Conservation (phyloP, 305 asterid genomes). For the Fraxinus sp. region DNA sequence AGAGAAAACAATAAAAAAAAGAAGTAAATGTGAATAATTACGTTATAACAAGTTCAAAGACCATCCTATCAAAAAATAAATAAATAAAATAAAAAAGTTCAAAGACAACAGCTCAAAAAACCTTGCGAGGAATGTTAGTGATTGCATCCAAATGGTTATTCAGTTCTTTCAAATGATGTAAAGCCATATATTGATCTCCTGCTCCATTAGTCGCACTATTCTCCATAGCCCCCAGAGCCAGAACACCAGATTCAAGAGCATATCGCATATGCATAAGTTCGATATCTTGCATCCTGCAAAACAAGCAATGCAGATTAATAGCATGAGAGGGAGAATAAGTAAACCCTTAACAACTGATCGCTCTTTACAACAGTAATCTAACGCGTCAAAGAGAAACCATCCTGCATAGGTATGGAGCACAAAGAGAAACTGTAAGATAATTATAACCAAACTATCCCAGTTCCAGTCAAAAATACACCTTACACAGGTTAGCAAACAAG, state of each 20-base stretch:
- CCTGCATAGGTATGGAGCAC: conserved; percentile 13
- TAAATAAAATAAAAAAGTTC: background rate
- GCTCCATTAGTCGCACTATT: conserved; percentile 54
- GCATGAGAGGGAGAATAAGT: background rate
- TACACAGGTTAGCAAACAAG: conserved; percentile 1
- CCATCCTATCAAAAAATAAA: background rate
- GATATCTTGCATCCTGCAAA: conserved; percentile 90
- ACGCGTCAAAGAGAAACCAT: conserved; percentile 9
- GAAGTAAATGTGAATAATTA: conserved; percentile 14
- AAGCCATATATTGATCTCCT: conserved; percentile 45
- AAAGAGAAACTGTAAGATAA: conserved; percentile 18
- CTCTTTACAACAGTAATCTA: conserved; percentile 12
- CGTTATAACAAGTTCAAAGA: conserved; percentile 27
- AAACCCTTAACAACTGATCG: background rate
- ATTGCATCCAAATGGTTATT: conserved; percentile 86
- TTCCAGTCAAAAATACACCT: conserved; percentile 16
- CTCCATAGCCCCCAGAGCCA: conserved; percentile 86
- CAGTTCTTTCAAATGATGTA: conserved; percentile 66
- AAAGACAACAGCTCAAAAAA: conserved; percentile 32
- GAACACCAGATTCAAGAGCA: conserved; percentile 90
- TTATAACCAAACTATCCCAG: conserved; percentile 6
- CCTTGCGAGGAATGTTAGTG: conserved; percentile 86
- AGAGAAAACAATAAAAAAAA: background rate
- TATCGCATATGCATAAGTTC: conserved; percentile 98
- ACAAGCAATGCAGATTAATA: conserved; percentile 24